Evolutionary conservation across 1,284 basidiomycete genomes (phyloP).

Genomic region (Melampsora americana): DNA sequence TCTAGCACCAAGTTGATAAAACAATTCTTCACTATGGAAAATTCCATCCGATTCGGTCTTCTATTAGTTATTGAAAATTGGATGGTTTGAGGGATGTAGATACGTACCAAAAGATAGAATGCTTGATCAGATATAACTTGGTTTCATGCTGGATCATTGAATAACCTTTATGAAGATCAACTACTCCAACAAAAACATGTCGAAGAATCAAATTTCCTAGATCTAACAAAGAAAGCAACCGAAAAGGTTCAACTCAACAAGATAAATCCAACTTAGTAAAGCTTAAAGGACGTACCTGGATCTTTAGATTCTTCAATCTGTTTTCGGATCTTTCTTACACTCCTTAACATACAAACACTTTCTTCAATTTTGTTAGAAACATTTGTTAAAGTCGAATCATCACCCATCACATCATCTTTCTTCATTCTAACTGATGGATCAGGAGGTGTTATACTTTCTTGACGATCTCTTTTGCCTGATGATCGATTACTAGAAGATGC

Average conservation of each 20-base stretch:
- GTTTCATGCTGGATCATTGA: constrained; percentile 84
- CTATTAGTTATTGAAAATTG: not conserved
- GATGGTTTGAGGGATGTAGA: constrained; percentile 38
- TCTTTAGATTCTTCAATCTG: constrained; percentile 65
- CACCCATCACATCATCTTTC: constrained; percentile 19
- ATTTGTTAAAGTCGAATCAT: not conserved
- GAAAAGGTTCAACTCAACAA: not conserved
- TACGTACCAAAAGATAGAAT: constrained; percentile 72
- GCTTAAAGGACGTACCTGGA: constrained; percentile 61
- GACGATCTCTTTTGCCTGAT: not conserved
- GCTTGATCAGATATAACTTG: constrained; percentile 82
- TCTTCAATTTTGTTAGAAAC: constrained; percentile 62
- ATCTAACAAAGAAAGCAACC: constrained; percentile 12
- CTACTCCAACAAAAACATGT: constrained; percentile 89
- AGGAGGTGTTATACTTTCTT: not conserved
- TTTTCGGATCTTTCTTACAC: constrained; percentile 69
- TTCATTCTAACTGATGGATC: not conserved
- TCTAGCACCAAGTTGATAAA: constrained; percentile 86
- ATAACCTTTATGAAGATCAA: constrained; percentile 70
- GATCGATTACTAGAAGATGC: not conserved
- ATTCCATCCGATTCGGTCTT: too few relatives aligned
- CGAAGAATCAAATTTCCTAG: constrained; percentile 65
- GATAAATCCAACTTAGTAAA: too few relatives aligned
- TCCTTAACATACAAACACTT: constrained; percentile 74
- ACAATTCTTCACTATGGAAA: constrained; percentile 78